phyloP scores from a whole-genome alignment of 768 basidiomycete genomes.

The Hebeloma cylindrosporum region DNA sequence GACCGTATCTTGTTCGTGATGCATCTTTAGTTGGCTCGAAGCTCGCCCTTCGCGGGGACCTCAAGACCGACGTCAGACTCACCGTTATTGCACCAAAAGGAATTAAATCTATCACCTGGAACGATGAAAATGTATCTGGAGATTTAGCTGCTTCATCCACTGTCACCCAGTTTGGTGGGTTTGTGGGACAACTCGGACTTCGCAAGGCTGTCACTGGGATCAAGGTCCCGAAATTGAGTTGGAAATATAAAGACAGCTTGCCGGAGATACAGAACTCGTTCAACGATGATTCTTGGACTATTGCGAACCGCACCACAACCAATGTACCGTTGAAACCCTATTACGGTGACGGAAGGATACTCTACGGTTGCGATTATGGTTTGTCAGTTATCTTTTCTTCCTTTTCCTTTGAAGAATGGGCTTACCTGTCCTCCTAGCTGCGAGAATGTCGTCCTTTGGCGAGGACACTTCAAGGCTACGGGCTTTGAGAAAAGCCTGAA shows the following conservation, averaged over 20 bases:
- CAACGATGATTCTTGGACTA: conserved; percentile 63
- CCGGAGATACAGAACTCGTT: conserved; percentile 64
- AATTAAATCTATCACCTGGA: conserved; percentile 66
- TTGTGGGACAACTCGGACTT: conserved; percentile 47
- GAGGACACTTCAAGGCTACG: conserved; percentile 72
- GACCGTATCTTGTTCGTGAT: conserved; percentile 63
- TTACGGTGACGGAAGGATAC: conserved; percentile 73
- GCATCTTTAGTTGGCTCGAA: conserved; percentile 47
- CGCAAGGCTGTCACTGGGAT: conserved; percentile 25
- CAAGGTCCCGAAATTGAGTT: conserved; percentile 58
- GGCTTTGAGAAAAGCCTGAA: conserved; percentile 64
- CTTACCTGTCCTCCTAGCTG: conserved; percentile 47
- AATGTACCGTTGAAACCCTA: conserved; percentile 68
- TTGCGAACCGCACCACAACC: conserved; percentile 71
- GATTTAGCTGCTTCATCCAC: conserved; percentile 30
- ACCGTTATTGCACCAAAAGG: conserved; percentile 61
- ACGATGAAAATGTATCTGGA: conserved; percentile 50
- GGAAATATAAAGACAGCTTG: conserved; percentile 75
- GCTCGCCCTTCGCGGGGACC: conserved; percentile 67
- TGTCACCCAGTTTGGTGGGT: conserved; percentile 42
- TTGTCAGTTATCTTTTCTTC: conserved; percentile 51
- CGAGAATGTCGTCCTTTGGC: conserved; percentile 80
- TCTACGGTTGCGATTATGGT: conserved; percentile 87
- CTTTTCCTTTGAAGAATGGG: conserved; percentile 5
- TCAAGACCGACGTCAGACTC: conserved; percentile 56